These are phyloP conservation scores for Pestalotiopsis sp. DNA, from an alignment of 2,329 filamentous ascomycete species.

Conservation along the genomic window DNA sequence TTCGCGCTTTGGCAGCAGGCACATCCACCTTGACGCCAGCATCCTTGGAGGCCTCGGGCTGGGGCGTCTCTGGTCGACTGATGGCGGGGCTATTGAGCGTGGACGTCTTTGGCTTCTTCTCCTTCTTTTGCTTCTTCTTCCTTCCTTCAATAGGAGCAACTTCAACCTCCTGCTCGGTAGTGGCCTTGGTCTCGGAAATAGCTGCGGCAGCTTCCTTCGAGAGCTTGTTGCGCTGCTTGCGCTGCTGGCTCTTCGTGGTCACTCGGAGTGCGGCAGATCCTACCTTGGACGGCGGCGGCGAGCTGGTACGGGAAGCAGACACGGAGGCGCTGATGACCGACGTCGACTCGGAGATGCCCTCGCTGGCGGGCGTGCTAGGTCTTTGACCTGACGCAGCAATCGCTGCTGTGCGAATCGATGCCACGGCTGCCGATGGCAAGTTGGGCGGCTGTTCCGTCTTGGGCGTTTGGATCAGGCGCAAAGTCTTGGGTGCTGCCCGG, in stretches of 20 bases:
- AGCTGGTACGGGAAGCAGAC: conserved; percentile 68
- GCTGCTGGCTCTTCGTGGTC: conserved; percentile 77
- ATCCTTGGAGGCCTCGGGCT: conserved; percentile 27
- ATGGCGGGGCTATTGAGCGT: conserved; percentile 29
- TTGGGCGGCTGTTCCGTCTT: conserved; percentile 58
- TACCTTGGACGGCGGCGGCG: conserved; percentile 67
- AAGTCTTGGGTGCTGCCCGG: conserved; percentile 61
- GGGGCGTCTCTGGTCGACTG: conserved; percentile 32
- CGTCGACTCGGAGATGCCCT: conserved; percentile 75
- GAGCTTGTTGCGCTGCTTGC: conserved; percentile 73
- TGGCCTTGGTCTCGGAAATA: conserved; percentile 50
- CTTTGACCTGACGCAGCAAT: conserved; percentile 42
- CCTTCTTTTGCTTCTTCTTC: conserved; percentile 86
- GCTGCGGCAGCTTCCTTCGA: conserved; percentile 64
- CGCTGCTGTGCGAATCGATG: conserved; percentile 31
- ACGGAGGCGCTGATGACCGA: conserved; percentile 73
- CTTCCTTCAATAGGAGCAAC: conserved; percentile 75
- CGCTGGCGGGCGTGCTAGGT: conserved; percentile 74
- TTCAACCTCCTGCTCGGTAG: conserved; percentile 53
- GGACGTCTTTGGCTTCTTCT: conserved; percentile 57
- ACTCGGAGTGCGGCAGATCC: conserved; percentile 69
- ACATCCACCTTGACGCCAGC: conserved; percentile 29
- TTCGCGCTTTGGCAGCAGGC: conserved; percentile 20
- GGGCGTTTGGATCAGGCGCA: conserved; percentile 70
- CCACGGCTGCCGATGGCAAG: conserved; percentile 29